phyloP scores from a whole-genome alignment of 345 rosid genomes.

The Sonneratia alba region DNA sequence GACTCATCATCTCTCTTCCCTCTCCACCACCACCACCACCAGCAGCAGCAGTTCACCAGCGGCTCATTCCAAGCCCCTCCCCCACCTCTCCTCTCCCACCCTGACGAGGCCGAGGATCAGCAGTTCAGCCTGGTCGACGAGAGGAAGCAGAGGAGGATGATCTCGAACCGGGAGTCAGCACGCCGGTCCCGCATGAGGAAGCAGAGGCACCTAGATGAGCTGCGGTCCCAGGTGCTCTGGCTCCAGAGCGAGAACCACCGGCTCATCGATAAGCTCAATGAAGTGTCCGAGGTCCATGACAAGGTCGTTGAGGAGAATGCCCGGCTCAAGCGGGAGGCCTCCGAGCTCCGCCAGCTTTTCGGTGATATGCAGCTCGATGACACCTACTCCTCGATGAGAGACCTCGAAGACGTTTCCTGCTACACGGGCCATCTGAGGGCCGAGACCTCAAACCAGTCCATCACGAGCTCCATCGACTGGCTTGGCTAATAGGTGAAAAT shows the following conservation, averaged over 20 bases:
- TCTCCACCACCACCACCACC: constrained; percentile 18
- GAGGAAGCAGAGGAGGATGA: constrained; percentile 85
- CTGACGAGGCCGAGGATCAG: constrained; percentile 73
- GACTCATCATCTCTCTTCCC: constrained; percentile 19
- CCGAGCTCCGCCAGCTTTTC: constrained; percentile 53
- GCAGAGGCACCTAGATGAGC: constrained; percentile 93
- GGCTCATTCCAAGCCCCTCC: constrained; percentile 19
- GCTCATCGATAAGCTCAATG: constrained; percentile 64
- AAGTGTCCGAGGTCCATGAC: constrained; percentile 47
- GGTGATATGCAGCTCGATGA: constrained; percentile 48
- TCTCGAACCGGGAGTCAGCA: constrained; percentile 90
- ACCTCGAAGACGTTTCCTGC: constrained; percentile 36
- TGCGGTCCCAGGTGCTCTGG: constrained; percentile 77
- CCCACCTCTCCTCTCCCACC: constrained; percentile 9
- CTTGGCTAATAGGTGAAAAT: constrained; percentile 17
- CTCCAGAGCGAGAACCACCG: constrained; percentile 75
- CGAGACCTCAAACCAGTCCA: constrained; percentile 21
- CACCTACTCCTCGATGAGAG: constrained; percentile 39
- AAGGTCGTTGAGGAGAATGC: constrained; percentile 47
- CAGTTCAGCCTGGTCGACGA: constrained; percentile 50
- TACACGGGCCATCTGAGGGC: constrained; percentile 25
- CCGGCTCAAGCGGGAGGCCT: constrained; percentile 62
- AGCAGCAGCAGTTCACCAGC: constrained; percentile 24
- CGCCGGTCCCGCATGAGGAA: constrained; percentile 91
- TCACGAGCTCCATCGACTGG: constrained; percentile 21